Conservation (phyloP, 2,329 filamentous ascomycete species). For the Cytospora piceae region DNA sequence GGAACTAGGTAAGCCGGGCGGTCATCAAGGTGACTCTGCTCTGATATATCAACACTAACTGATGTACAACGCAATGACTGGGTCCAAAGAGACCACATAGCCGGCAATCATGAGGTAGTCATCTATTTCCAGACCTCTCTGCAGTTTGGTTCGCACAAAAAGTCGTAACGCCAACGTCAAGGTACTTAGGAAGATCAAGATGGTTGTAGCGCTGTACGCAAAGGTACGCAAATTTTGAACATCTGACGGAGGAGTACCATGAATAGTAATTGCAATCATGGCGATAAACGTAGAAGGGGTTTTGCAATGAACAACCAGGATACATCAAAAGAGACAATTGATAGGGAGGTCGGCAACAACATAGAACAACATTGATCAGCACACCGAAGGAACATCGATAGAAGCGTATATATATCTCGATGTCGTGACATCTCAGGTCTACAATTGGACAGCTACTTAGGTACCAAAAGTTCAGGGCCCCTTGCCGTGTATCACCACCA, state of each 20-base stretch:
- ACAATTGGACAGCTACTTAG: too few relatives aligned
- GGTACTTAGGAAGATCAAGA: conserved; percentile 23
- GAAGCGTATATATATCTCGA: too few relatives aligned
- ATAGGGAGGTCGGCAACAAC: neutral
- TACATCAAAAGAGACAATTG: neutral
- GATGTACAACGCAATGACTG: conserved; percentile 26
- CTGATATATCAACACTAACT: conserved; percentile 8
- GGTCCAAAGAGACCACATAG: conserved; percentile 22
- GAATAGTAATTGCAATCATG: neutral
- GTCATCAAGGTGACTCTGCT: rapidly evolving
- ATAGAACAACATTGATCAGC: neutral
- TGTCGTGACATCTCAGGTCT: too few relatives aligned
- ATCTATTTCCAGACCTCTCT: conserved; percentile 21
- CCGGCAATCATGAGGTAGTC: conserved; percentile 28
- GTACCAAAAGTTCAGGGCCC: too few relatives aligned
- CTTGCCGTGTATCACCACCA: neutral
- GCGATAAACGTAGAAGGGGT: neutral
- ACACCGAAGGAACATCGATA: too few relatives aligned
- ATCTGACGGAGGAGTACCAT: neutral
- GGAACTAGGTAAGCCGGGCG: neutral
- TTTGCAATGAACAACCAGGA: neutral
- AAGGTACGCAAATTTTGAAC: neutral
- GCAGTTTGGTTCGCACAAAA: conserved; percentile 17
- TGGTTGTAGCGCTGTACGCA: conserved; percentile 17
- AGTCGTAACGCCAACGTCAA: conserved; percentile 21